Percentiles rank a stretch among this genome's conserved stretches.
phyloP scores from a whole-genome alignment of 495 filamentous ascomycete species.

The Penicillium fimorum region DNA sequence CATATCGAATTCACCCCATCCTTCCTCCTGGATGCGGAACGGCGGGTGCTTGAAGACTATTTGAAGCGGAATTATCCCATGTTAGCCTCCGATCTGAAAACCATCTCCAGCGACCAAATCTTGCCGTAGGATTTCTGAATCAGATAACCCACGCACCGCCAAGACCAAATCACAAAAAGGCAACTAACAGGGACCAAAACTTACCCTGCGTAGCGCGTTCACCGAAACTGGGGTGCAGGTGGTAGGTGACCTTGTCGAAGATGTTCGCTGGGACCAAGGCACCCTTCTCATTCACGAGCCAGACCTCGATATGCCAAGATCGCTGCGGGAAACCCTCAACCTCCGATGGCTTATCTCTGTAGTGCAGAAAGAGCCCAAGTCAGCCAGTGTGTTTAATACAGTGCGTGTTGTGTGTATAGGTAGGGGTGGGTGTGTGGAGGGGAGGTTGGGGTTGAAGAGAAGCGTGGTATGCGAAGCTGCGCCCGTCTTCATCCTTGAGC shows the following conservation, averaged over 20 bases:
- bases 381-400: slow-evolving; percentile 1
- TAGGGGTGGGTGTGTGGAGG: slow-evolving; percentile 6
- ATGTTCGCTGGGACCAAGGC: slow-evolving; percentile 70
- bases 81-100: not conserved
- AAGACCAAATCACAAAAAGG: not conserved
- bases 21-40: slow-evolving; percentile 87
- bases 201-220: slow-evolving; percentile 75
- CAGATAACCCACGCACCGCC: not conserved
- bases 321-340: slow-evolving; percentile 91
- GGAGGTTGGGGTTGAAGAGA: not conserved
- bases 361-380: slow-evolving; percentile 10
- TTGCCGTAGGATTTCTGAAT: not conserved
- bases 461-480: not conserved
- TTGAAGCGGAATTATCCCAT: slow-evolving; percentile 3
- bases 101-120: not conserved
- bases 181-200: slow-evolving; percentile 26
- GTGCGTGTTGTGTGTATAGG: slow-evolving; percentile 3
- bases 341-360: slow-evolving; percentile 62
- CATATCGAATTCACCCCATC: slow-evolving; percentile 99
- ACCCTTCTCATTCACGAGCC: slow-evolving; percentile 58
- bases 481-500: not conserved
- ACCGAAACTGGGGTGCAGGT: slow-evolving; percentile 89
- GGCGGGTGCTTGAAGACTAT: slow-evolving; percentile 78
- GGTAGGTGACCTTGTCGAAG: slow-evolving; percentile 90
- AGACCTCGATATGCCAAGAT: slow-evolving; percentile 62